A percentile compares a stretch with the other conserved stretches of the same genome.
These are phyloP conservation scores for Eutypella sp. DNA, from an alignment of 2,329 filamentous ascomycete species.

Conservation along the genomic window DNA sequence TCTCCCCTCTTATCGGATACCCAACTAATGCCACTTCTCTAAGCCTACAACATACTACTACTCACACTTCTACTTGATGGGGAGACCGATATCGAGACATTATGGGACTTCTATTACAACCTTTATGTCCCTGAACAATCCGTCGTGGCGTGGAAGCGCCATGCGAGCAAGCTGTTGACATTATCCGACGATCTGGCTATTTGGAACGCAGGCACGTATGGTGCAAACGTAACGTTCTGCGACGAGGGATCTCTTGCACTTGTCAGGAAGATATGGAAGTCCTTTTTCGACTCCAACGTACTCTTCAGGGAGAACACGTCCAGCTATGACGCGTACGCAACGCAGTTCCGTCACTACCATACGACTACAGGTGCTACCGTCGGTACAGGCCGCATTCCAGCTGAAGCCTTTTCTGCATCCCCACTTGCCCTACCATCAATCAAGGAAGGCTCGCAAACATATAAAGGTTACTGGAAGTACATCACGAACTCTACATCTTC, in stretches of 20 bases:
- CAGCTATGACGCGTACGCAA: constrained; percentile 2
- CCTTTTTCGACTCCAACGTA: constrained; percentile 22
- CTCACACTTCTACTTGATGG: constrained; percentile 46
- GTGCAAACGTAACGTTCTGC: constrained; percentile 40
- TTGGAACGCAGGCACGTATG: constrained; percentile 44
- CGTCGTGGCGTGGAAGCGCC: constrained; percentile 31
- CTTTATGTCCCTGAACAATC: constrained; percentile 37
- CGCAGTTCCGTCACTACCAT: background rate
- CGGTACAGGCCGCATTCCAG: constrained; percentile 10
- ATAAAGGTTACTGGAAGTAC: constrained; percentile 30
- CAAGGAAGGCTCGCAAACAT: constrained; percentile 16
- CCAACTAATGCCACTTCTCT: constrained; percentile 4
- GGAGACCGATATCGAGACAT: constrained; percentile 18
- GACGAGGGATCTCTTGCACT: constrained; percentile 40
- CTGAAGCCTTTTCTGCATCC: constrained; percentile 33
- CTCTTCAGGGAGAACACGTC: constrained; percentile 5
- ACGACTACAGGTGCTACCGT: background rate
- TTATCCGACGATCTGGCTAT: constrained; percentile 31
- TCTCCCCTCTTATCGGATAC: background rate
- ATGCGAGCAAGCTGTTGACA: constrained; percentile 38
- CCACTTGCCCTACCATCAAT: constrained; percentile 27
- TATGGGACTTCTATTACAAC: constrained; percentile 56
- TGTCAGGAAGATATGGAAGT: constrained; percentile 35
- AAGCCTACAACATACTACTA: constrained; percentile 52
- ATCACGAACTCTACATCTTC: constrained; percentile 22